phyloP scores from a whole-genome alignment of 345 rosid genomes.

The Acer negundo region DNA sequence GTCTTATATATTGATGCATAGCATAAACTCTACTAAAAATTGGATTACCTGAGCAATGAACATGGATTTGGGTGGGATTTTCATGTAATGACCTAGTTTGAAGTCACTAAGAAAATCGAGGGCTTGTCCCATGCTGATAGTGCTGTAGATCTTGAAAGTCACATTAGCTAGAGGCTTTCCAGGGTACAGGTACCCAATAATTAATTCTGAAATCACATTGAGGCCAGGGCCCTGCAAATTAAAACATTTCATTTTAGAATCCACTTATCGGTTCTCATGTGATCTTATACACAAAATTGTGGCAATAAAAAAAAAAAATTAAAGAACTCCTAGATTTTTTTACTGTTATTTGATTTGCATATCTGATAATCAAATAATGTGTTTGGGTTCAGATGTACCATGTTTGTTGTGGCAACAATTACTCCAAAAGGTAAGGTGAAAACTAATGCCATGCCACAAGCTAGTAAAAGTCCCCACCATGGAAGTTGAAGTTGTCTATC shows the following conservation, averaged over 20 bases:
- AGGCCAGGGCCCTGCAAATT: slow-evolving; percentile 58
- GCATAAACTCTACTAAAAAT: background rate
- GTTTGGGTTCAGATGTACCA: slow-evolving; percentile 28
- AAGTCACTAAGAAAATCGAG: slow-evolving; percentile 61
- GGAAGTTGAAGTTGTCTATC: slow-evolving; percentile 71
- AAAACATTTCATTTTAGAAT: background rate
- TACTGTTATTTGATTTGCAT: too few relatives aligned
- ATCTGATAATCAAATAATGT: background rate
- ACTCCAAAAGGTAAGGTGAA: slow-evolving; percentile 77
- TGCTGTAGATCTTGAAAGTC: slow-evolving; percentile 79
- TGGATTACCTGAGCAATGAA: slow-evolving; percentile 57
- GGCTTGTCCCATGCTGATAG: slow-evolving; percentile 77
- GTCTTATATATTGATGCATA: background rate
- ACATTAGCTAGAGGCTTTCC: slow-evolving; percentile 88
- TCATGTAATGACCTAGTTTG: slow-evolving; percentile 87
- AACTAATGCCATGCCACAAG: slow-evolving; percentile 52
- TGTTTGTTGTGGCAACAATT: slow-evolving; percentile 75
- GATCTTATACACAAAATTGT: too few relatives aligned
- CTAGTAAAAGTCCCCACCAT: slow-evolving; percentile 83
- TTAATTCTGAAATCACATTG: slow-evolving; percentile 70
- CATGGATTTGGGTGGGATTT: slow-evolving; percentile 83
- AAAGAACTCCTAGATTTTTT: too few relatives aligned
- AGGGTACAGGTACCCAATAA: slow-evolving; percentile 69
- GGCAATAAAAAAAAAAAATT: too few relatives aligned
- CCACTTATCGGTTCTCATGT: background rate